phyloP scores from a whole-genome alignment of 768 basidiomycete genomes.

The Epithele typhae region DNA sequence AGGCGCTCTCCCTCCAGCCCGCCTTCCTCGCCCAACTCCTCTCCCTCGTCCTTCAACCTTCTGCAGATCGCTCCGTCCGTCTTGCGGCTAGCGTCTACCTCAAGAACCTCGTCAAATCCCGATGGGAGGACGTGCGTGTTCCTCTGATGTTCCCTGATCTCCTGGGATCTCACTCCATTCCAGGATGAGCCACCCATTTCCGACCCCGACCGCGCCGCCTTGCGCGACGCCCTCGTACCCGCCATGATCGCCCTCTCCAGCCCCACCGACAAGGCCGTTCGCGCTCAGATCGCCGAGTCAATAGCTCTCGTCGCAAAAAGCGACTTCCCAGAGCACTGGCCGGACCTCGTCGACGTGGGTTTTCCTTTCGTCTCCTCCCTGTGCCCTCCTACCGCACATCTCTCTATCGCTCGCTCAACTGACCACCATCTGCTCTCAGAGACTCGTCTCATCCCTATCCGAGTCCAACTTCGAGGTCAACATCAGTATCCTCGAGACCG shows the following conservation, averaged over 20 bases:
- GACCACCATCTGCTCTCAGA: constrained; percentile 47
- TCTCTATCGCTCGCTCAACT: not conserved
- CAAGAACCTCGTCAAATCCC: constrained; percentile 83
- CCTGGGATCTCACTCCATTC: constrained; percentile 5
- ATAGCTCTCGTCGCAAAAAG: constrained; percentile 87
- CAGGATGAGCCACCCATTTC: constrained; percentile 72
- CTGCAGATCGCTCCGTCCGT: constrained; percentile 64
- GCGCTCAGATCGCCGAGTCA: constrained; percentile 88
- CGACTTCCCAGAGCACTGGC: constrained; percentile 91
- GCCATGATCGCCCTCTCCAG: constrained; percentile 86
- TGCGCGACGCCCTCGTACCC: constrained; percentile 78
- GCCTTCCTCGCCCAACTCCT: constrained; percentile 82
- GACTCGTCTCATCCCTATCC: constrained; percentile 84
- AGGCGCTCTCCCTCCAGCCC: constrained; percentile 58
- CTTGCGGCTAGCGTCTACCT: constrained; percentile 87
- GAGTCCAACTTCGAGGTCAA: constrained; percentile 79
- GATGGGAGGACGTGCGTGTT: constrained; percentile 77
- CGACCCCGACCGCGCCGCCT: constrained; percentile 63
- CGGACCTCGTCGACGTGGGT: constrained; percentile 85
- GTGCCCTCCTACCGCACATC: not conserved
- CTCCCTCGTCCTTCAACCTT: constrained; percentile 64
- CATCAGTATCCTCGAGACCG: constrained; percentile 87
- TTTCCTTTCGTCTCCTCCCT: not conserved
- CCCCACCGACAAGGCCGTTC: constrained; percentile 64
- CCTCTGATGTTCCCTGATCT: not conserved